These are phyloP conservation scores for Chlorella sorokiniana DNA, from an alignment of 139 green algal species.

Conservation along the genomic window DNA sequence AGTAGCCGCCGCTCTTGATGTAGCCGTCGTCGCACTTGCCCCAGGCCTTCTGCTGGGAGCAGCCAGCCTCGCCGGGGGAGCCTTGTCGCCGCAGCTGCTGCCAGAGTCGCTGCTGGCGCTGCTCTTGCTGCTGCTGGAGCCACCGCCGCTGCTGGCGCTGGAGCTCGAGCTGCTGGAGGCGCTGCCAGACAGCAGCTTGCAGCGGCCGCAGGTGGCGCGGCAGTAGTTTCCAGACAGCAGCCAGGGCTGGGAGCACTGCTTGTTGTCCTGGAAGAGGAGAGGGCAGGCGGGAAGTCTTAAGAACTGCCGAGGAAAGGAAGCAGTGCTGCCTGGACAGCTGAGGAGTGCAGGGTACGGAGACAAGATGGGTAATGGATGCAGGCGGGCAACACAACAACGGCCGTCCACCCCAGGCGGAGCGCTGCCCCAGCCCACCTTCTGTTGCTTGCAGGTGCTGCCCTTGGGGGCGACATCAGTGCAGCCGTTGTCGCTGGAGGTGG, in stretches of 20 bases:
- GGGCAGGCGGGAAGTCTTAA: neutral
- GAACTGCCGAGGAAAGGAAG: neutral
- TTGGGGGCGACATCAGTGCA: constrained; percentile 24
- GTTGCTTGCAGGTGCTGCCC: constrained; percentile 14
- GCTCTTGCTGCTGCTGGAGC: neutral
- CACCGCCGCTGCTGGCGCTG: neutral
- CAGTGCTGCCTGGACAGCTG: too few relatives aligned
- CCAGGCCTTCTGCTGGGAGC: constrained; percentile 45
- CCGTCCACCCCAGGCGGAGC: neutral
- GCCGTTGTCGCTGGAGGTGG: constrained; percentile 1
- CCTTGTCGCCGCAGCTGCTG: constrained; percentile 26
- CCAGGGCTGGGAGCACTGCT: constrained; percentile 13
- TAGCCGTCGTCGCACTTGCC: constrained; percentile 46
- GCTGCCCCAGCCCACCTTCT: neutral
- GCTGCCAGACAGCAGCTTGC: constrained; percentile 4
- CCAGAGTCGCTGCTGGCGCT: neutral
- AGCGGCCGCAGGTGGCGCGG: constrained; percentile 8
- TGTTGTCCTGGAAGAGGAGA: neutral
- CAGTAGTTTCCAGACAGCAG: constrained; percentile 18
- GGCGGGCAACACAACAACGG: neutral
- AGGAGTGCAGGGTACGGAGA: neutral
- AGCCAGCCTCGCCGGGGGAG: constrained; percentile 19
- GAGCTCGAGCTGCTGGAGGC: neutral
- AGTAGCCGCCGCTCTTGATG: constrained; percentile 35
- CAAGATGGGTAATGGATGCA: too few relatives aligned